Conservation (phyloP, 331 rosid species). For the Quercus phellos region DNA sequence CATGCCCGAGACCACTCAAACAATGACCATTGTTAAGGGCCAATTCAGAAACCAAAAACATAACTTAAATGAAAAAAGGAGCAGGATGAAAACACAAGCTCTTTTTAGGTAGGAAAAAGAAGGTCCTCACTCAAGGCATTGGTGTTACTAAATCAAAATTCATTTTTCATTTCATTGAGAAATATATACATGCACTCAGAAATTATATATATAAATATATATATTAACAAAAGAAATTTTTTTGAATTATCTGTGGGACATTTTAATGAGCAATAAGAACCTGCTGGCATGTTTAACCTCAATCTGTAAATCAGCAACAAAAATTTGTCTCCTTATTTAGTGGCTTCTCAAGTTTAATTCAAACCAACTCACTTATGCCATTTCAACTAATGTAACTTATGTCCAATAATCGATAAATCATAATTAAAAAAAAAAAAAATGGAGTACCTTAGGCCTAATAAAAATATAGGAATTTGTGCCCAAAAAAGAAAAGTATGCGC, state of each 20-base stretch:
- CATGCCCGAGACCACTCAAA: no score
- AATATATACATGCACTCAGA: neutral
- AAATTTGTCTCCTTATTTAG: neutral
- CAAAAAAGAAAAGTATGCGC: no score
- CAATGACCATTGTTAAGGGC: no score
- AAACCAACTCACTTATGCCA: neutral
- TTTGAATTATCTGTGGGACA: no score
- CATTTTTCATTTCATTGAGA: neutral
- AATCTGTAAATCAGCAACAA: neutral
- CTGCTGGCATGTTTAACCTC: no score
- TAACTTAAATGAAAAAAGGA: neutral
- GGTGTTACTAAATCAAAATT: neutral
- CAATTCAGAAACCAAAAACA: no score
- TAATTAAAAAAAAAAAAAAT: neutral
- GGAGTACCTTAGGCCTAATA: neutral
- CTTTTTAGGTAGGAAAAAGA: neutral
- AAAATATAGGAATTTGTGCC: no score
- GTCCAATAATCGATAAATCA: neutral
- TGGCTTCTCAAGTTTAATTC: no score
- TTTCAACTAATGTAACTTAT: neutral
- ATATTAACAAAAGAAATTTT: no score
- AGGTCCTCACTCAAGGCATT: neutral
- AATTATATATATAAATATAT: neutral
- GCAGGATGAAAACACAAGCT: neutral
- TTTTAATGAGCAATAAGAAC: no score